A percentile compares a stretch with the other conserved stretches of the same genome.
Conservation (phyloP, 2,329 filamentous ascomycete species). For the Diaporthe sp. region DNA sequence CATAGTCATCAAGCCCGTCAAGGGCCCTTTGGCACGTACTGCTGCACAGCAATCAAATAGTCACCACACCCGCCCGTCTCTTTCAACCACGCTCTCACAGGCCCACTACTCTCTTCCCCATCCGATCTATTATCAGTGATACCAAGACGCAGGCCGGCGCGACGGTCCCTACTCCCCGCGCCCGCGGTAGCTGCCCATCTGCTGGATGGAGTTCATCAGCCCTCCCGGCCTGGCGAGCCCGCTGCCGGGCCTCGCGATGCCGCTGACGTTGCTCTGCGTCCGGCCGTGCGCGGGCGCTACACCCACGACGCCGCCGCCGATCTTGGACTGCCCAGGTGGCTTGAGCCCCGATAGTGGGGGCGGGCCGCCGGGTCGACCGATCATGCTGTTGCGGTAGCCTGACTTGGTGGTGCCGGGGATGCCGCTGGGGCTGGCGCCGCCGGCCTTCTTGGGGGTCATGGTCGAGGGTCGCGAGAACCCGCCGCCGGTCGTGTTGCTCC, state of each 20-base stretch:
- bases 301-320: constrained; percentile 56
- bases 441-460: constrained; percentile 37
- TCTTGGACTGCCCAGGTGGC: constrained; percentile 70
- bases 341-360: constrained; percentile 67
- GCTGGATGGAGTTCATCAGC: constrained; percentile 88
- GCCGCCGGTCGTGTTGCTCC: constrained; percentile 33
- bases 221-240: constrained; percentile 71
- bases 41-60: not conserved
- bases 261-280: constrained; percentile 59
- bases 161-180: constrained; percentile 50
- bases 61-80: not conserved
- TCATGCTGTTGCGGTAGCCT: constrained; percentile 67
- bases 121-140: not conserved
- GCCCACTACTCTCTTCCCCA: not conserved
- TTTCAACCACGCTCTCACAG: not conserved
- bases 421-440: constrained; percentile 37
- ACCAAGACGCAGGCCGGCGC: constrained; percentile 2
- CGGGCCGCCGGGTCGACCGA: constrained; percentile 51
- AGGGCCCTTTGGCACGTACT: not conserved
- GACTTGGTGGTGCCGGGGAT: constrained; percentile 50
- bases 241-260: constrained; percentile 65
- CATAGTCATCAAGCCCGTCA: constrained; percentile 35
- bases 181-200: constrained; percentile 79
- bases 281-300: constrained; percentile 54
- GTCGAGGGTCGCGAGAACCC: constrained; percentile 36